These are phyloP conservation scores for Tylopilus rubrobrunneus DNA, from an alignment of 768 basidiomycete species.

Conservation along the genomic window DNA sequence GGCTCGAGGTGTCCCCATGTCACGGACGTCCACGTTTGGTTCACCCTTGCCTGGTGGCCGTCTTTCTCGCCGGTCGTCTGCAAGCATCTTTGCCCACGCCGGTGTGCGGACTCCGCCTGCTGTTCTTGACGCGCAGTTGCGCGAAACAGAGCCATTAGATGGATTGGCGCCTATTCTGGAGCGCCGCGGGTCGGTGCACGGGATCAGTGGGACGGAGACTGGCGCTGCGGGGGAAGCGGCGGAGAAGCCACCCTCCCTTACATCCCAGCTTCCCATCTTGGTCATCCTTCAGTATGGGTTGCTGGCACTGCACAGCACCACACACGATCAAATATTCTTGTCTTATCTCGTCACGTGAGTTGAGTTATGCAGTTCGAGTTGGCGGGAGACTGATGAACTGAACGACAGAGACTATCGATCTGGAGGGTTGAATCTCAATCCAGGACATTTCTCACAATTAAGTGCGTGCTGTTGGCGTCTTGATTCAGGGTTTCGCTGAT, in stretches of 20 bases:
- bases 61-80: conserved; percentile 48
- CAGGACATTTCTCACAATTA: conserved; percentile 88
- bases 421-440: conserved; percentile 89
- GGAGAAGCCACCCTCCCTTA: conserved; percentile 61
- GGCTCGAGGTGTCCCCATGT: conserved; percentile 29
- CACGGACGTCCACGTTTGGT: conserved; percentile 29
- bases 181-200: conserved; percentile 33
- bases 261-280: conserved; percentile 72
- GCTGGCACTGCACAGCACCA: conserved; percentile 83
- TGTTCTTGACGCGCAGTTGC: conserved; percentile 68
- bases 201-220: conserved; percentile 14
- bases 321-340: conserved; percentile 89
- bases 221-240: conserved; percentile 37
- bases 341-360: conserved; percentile 69
- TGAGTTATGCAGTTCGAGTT: not conserved
- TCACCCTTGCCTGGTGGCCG: conserved; percentile 30
- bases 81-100: conserved; percentile 75
- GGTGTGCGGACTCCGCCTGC: conserved; percentile 79
- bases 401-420: conserved; percentile 63
- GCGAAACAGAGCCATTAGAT: conserved; percentile 36
- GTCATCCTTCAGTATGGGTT: conserved; percentile 91
- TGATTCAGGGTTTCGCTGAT: conserved; percentile 3
- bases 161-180: conserved; percentile 54
- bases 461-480: conserved; percentile 43
- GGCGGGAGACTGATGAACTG: not conserved